Conservation (phyloP, 2,329 filamentous ascomycete genomes). For the Fusarium succisae region DNA sequence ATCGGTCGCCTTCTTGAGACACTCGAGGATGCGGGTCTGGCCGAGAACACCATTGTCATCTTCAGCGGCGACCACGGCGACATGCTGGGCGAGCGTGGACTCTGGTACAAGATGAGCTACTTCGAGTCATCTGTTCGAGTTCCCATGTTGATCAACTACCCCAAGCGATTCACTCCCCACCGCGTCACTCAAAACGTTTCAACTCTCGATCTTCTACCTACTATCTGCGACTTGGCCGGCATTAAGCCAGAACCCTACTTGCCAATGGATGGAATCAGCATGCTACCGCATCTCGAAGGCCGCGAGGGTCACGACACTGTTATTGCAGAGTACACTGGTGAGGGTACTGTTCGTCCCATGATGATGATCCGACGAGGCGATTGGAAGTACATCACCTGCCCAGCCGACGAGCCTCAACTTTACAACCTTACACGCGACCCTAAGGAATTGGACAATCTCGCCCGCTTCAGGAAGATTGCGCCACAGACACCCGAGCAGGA, state of each 20-base stretch:
- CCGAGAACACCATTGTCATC: constrained; percentile 87
- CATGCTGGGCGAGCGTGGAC: constrained; percentile 90
- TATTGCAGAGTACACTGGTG: constrained; percentile 94
- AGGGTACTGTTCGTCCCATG: constrained; percentile 86
- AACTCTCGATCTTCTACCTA: constrained; percentile 89
- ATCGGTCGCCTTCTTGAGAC: constrained; percentile 83
- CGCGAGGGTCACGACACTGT: constrained; percentile 81
- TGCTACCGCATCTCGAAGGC: constrained; percentile 79
- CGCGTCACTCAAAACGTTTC: constrained; percentile 86
- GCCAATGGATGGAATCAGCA: constrained; percentile 86
- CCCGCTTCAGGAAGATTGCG: constrained; percentile 53
- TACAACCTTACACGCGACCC: constrained; percentile 83
- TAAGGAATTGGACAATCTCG: constrained; percentile 78
- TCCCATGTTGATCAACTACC: constrained; percentile 85
- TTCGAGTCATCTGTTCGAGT: constrained; percentile 92
- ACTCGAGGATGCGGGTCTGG: constrained; percentile 80
- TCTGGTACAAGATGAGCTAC: constrained; percentile 99
- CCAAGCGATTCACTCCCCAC: constrained; percentile 77
- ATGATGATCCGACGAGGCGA: constrained; percentile 92
- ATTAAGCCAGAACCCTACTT: constrained; percentile 73
- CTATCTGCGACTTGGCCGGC: constrained; percentile 84
- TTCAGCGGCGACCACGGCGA: constrained; percentile 96
- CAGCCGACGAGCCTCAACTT: constrained; percentile 84
- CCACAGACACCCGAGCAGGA: constrained; percentile 55
- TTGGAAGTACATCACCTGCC: constrained; percentile 92